These are phyloP conservation scores for Calonectria fujianensis DNA, from an alignment of 2,329 filamentous ascomycete species.

Conservation along the genomic window DNA sequence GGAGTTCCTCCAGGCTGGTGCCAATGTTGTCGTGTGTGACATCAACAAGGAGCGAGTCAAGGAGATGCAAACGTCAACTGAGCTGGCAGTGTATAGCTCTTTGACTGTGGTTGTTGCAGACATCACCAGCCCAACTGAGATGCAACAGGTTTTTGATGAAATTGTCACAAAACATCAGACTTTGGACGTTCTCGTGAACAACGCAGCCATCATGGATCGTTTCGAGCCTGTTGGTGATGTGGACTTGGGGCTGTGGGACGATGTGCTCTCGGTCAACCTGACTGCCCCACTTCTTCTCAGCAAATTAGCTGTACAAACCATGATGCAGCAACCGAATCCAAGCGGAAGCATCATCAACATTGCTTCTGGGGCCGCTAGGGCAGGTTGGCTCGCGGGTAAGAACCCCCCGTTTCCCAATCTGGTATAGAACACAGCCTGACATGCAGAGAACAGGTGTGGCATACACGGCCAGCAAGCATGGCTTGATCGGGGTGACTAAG, in stretches of 20 bases:
- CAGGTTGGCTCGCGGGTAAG: background rate
- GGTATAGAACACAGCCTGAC: background rate
- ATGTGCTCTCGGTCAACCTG: background rate
- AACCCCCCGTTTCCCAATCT: too few relatives aligned
- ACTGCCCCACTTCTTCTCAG: constrained; percentile 7
- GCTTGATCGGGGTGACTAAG: background rate
- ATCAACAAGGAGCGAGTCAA: background rate
- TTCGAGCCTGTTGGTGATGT: constrained; percentile 3
- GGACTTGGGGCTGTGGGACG: constrained; percentile 1
- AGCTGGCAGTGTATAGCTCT: background rate
- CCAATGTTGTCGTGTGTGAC: constrained; percentile 1
- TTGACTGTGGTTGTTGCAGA: background rate
- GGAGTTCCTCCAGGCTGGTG: background rate
- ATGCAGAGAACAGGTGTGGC: background rate
- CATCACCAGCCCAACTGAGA: background rate
- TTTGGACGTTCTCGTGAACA: background rate
- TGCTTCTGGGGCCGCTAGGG: background rate
- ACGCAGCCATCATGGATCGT: constrained; percentile 16
- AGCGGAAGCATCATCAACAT: constrained; percentile 15
- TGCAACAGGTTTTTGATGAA: background rate
- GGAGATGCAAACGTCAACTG: background rate
- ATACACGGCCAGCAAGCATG: background rate
- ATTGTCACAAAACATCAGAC: background rate
- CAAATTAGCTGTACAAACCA: background rate
- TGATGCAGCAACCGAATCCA: background rate